Base-by-base conservation (phyloP, 495 filamentous ascomycete genomes). In the Recurvomyces mirabilis region DNA sequence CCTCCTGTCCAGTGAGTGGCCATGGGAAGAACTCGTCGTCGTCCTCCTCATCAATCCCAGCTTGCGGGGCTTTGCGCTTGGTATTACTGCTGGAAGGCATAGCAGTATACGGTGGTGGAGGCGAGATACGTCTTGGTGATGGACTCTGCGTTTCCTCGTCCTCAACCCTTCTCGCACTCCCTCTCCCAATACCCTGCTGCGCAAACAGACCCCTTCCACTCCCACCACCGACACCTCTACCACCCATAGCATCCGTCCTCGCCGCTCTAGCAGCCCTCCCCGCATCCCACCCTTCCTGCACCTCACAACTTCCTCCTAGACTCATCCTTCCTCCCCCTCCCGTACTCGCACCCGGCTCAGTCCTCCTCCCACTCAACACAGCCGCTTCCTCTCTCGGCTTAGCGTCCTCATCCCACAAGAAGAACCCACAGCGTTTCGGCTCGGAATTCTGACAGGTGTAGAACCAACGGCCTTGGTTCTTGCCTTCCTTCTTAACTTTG, bases 381-480 rank as follows among this genome's bases (percentile, higher is more conserved):
- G 65, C 63, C 10, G 58, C 60, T 49, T 69, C 67, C 52, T 83
- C 77, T 12, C 77, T 68, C 18, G 47, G 51, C 24, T 70, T 60
- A 0, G 82, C 82, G 13, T 77, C 72, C 15, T 78, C 74, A 25
- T 70, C 67, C 75, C 78, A 87, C 1, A 87, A 60, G 55, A 85
- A 88, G 67, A 87, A 87, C 20, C 67, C 64, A 57, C 83, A 88
- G 29, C 68, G 65, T 19, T 53, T 54, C 0, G 60, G 54, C 19
- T 69, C 65, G 9, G 63, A 54, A 43, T 72, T 68, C 41, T 74
- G 73, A 57, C 83, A 88, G 9, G 68, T 78, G 55, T 81, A 87
- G 58, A 87, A 58, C 55, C 55, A 58, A 13, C 55, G 43, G 4
- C 52, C 55, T 41, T 78, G 66, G 53, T 87, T 85, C 29, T 60